Conservation (phyloP, 2,329 filamentous ascomycete species). For the Xylaria sp. region DNA sequence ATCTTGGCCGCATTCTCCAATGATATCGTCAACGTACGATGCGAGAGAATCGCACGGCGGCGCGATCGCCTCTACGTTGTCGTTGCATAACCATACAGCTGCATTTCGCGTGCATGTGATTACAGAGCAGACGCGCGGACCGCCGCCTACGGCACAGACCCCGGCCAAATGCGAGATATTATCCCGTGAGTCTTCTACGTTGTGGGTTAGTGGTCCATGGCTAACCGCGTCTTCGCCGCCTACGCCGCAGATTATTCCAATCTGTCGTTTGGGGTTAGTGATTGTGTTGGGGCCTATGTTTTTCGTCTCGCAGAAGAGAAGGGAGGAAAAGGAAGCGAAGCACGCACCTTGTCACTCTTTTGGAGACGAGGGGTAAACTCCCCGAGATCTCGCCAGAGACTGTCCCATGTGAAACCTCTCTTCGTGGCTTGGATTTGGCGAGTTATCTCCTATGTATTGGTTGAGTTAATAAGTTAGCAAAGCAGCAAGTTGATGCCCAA, state of each 20-base stretch:
- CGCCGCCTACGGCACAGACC: slow-evolving; percentile 3
- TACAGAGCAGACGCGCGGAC: slow-evolving; percentile 22
- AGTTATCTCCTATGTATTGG: slow-evolving; percentile 1
- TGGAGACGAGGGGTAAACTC: neutral
- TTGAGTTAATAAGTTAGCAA: neutral
- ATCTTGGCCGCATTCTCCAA: neutral
- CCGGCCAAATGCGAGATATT: slow-evolving; percentile 1
- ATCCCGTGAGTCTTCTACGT: neutral
- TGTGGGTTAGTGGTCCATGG: neutral
- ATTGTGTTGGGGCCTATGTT: neutral
- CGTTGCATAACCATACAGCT: slow-evolving; percentile 38
- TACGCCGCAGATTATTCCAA: slow-evolving; percentile 18
- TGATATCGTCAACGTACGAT: slow-evolving; percentile 32
- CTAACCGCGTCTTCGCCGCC: neutral
- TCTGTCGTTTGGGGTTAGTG: neutral
- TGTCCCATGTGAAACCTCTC: slow-evolving; percentile 11
- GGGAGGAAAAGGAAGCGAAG: neutral
- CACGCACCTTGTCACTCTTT: neutral
- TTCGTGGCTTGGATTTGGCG: neutral
- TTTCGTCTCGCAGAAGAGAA: neutral
- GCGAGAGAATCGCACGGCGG: slow-evolving; percentile 24
- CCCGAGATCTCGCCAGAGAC: neutral
- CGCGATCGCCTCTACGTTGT: slow-evolving; percentile 11
- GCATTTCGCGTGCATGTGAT: slow-evolving; percentile 28
- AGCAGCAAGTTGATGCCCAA: no score